Conservation (phyloP, 2,329 filamentous ascomycete genomes). For the Aspergillus udagawae region DNA sequence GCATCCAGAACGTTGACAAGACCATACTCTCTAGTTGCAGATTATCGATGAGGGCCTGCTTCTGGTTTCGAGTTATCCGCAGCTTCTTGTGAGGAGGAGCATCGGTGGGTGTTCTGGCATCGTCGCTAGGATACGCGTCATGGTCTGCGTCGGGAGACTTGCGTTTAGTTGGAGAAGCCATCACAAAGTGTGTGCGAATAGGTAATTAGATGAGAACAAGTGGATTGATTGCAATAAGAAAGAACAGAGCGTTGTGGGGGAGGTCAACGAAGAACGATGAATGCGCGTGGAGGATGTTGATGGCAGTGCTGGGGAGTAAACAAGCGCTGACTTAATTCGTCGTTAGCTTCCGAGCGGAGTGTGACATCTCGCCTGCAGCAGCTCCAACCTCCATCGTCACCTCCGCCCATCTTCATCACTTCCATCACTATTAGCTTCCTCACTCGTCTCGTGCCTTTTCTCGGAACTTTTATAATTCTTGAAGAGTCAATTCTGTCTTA, state of each 20-base stretch:
- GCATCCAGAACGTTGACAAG: neutral
- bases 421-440: constrained; percentile 7
- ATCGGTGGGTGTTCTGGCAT: constrained; percentile 40
- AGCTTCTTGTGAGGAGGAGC: constrained; percentile 63
- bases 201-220: neutral
- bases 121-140: constrained; percentile 45
- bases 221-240: neutral
- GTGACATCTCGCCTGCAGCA: constrained; percentile 15
- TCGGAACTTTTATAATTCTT: neutral
- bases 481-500: neutral
- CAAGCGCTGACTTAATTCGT: constrained; percentile 33
- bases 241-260: neutral
- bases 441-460: constrained; percentile 6
- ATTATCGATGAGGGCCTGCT: constrained; percentile 84
- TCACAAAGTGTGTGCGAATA: constrained; percentile 14
- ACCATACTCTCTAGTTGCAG: constrained; percentile 77
- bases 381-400: constrained; percentile 25
- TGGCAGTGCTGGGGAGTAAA: constrained; percentile 29
- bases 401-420: constrained; percentile 19
- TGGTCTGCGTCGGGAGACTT: constrained; percentile 34
- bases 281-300: constrained; percentile 13
- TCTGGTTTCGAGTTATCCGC: constrained; percentile 66
- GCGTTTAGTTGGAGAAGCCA: constrained; percentile 39
- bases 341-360: constrained; percentile 12
- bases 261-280: constrained; percentile 4